Evolutionary conservation across 495 filamentous ascomycete genomes (phyloP).

Genomic region (Pyronema domesticum): DNA sequence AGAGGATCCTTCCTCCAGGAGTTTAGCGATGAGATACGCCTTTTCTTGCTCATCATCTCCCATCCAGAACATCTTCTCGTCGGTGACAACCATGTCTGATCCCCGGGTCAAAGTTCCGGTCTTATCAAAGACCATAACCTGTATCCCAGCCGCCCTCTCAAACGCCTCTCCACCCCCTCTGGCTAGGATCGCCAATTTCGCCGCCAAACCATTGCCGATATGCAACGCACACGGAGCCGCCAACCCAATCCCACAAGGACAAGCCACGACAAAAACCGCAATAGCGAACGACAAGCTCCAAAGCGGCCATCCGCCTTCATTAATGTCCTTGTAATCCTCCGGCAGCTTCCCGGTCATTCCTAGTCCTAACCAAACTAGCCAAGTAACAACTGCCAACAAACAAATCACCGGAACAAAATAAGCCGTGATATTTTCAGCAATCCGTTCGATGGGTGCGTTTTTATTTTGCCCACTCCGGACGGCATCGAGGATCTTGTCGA

Average conservation of each 20-base stretch:
- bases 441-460: conserved; percentile 68
- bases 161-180: conserved; percentile 95
- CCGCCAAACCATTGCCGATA: conserved; percentile 76
- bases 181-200: conserved; percentile 73
- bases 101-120: conserved; percentile 83
- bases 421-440: conserved; percentile 66
- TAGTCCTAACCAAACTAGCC: conserved; percentile 64
- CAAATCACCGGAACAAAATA: conserved; percentile 84
- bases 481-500: conserved; percentile 77
- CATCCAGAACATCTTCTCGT: conserved; percentile 40
- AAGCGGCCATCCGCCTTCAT: conserved; percentile 61
- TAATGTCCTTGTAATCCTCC: conserved; percentile 42
- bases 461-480: conserved; percentile 82
- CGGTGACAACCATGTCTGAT: conserved; percentile 60
- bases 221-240: conserved; percentile 88
- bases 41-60: conserved; percentile 17
- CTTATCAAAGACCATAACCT: conserved; percentile 89
- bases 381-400: conserved; percentile 62
- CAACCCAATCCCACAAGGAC: conserved; percentile 80
- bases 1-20: conserved; percentile 63
- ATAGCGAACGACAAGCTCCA: conserved; percentile 88
- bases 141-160: conserved; percentile 72
- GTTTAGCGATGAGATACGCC: conserved; percentile 37
- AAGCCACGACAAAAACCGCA: conserved; percentile 86
- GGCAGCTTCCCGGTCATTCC: conserved; percentile 53